Evolutionary conservation across 2,329 filamentous ascomycete genomes (phyloP), one percentile per base, ranked within the genome.

Genomic region (Exserohilum rostratum): DNA sequence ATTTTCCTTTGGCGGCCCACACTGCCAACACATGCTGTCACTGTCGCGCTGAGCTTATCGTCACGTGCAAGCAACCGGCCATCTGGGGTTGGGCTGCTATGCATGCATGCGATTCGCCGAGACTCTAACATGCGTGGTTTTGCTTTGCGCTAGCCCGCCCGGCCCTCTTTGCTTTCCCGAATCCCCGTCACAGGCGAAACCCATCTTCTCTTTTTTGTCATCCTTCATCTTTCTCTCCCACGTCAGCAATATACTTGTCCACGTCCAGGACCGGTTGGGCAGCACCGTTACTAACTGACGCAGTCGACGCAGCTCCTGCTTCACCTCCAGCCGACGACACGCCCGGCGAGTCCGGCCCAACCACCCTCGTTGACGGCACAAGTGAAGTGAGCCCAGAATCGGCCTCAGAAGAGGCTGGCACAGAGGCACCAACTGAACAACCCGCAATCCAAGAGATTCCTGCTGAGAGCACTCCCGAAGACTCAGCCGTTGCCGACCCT

Each of bases 41-140:
- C 37, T 37, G 65, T 50, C 57, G 58, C 55, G 59, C 64, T 51
- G 58, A 46, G 52, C 60, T 67, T 65, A 60, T 68, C 62, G 58
- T 65, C 66, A 69, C 66, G 68, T 71, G 66, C 37, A 45, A 50
- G 38, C 43, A 54, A 51, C 48, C 55, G 33, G 57, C 56, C 55
- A 58, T 47, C 43, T 61, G 50, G 52, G 52, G 47, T 63, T 55
- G 60, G 62, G 64, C 66, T 64, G 60, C 64, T 52, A 70, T 61
- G 64, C 62, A 71, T 69, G 66, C 60, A 59, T 43, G 60, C 57
- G 61, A 65, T 65, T 60, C 66, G 58, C 61, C 64, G 61, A 60
- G 57, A 47, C 54, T 60, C 53, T 52, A 59, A 53, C 60, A 55
- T 65, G 64, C 61, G 53, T 58, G 55, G 52, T 58, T 64, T 61